Percentiles rank a stretch among this genome's conserved stretches.
Conservation (phyloP, 495 filamentous ascomycete genomes). For the Oleoguttula mirabilis region DNA sequence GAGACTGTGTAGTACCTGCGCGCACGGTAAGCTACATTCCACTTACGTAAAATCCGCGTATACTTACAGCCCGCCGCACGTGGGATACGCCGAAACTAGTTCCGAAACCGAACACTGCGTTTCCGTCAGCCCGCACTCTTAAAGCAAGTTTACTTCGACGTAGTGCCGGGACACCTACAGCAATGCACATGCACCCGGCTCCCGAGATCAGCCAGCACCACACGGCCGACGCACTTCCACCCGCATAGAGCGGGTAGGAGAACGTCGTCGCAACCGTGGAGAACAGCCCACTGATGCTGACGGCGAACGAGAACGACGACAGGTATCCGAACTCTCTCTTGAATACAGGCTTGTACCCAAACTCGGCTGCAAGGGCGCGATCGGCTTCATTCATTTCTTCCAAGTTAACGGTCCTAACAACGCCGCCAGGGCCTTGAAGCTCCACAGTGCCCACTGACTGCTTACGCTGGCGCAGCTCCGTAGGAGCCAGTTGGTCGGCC, state of each 20-base stretch:
- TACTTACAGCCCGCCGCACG: constrained; percentile 37
- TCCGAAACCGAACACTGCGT: constrained; percentile 37
- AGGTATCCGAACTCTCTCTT: constrained; percentile 52
- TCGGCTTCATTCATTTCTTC: constrained; percentile 21
- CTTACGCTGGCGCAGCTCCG: constrained; percentile 10
- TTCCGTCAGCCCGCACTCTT: background rate
- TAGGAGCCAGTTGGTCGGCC: constrained; percentile 9
- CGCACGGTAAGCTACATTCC: background rate
- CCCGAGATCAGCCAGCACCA: constrained; percentile 59
- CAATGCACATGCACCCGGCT: constrained; percentile 50
- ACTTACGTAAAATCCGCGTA: background rate
- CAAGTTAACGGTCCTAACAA: constrained; percentile 11
- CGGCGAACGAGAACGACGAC: constrained; percentile 51
- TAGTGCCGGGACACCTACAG: constrained; percentile 29
- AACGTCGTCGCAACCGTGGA: constrained; percentile 50
- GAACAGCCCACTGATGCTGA: constrained; percentile 43
- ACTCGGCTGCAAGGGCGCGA: constrained; percentile 20
- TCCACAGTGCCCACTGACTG: constrained; percentile 10
- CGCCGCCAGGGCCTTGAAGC: constrained; percentile 11
- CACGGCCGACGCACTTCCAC: constrained; percentile 46
- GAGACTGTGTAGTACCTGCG: constrained; percentile 36
- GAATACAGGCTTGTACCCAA: constrained; percentile 35
- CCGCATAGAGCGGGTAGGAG: constrained; percentile 47
- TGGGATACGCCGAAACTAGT: constrained; percentile 47
- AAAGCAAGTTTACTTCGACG: background rate